A percentile compares a stretch with the other conserved stretches of the same genome.
These are phyloP conservation scores for Cryoendolithus antarcticus DNA, from an alignment of 2,329 filamentous ascomycete species.

Conservation along the genomic window DNA sequence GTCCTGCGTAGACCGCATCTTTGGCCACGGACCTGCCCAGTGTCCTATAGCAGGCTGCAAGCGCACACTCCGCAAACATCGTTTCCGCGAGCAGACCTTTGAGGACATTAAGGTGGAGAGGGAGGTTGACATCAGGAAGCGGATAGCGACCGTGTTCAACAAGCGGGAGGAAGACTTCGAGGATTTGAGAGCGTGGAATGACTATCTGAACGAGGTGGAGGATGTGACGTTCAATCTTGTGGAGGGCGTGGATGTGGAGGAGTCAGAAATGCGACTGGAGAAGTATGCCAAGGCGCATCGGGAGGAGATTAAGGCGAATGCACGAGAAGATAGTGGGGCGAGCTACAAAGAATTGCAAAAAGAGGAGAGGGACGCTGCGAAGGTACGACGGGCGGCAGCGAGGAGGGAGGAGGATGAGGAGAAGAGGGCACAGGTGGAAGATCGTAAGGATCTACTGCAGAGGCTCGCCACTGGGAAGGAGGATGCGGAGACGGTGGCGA, in stretches of 20 bases:
- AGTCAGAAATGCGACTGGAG: constrained; percentile 46
- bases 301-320: constrained; percentile 40
- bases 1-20: constrained; percentile 88
- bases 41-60: constrained; percentile 85
- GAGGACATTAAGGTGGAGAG: constrained; percentile 77
- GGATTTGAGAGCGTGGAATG: constrained; percentile 69
- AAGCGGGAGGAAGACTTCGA: constrained; percentile 85
- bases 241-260: constrained; percentile 54
- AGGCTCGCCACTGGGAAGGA: constrained; percentile 50
- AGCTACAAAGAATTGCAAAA: constrained; percentile 35
- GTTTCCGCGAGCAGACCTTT: constrained; percentile 82
- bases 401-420: constrained; percentile 60
- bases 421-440: constrained; percentile 48
- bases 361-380: constrained; percentile 55
- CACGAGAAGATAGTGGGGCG: constrained; percentile 30
- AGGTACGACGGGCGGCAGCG: constrained; percentile 50
- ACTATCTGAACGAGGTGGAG: constrained; percentile 90
- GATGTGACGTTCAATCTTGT: constrained; percentile 82
- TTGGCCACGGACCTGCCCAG: constrained; percentile 78
- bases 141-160: constrained; percentile 70
- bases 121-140: constrained; percentile 79
- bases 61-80: constrained; percentile 70
- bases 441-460: constrained; percentile 57
- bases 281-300: constrained; percentile 65
- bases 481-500: constrained; percentile 43